These are phyloP conservation scores for Citrus hindsii DNA, from an alignment of 345 rosid genomes.

Conservation along the genomic window DNA sequence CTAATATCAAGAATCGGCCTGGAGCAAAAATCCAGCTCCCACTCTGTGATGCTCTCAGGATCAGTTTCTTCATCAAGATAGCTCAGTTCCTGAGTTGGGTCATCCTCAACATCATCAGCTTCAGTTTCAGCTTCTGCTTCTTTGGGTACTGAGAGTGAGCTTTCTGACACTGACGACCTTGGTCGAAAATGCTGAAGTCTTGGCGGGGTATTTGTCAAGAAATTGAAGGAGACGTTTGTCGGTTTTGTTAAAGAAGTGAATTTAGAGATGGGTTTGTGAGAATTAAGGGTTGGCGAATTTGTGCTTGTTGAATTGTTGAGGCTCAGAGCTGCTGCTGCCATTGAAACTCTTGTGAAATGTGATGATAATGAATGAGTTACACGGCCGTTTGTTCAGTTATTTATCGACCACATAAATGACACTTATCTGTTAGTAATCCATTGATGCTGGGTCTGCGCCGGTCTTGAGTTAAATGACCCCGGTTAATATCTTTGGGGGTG, in stretches of 20 bases:
- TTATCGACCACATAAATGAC: slow-evolving; percentile 32
- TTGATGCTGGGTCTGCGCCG: neutral
- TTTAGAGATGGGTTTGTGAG: slow-evolving; percentile 33
- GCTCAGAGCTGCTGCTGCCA: slow-evolving; percentile 70
- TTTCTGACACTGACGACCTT: slow-evolving; percentile 37
- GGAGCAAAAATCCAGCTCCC: slow-evolving; percentile 96
- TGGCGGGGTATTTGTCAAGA: slow-evolving; percentile 18
- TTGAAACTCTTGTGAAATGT: slow-evolving; percentile 15
- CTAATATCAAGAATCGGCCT: slow-evolving; percentile 85
- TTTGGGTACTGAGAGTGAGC: slow-evolving; percentile 53
- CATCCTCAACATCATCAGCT: slow-evolving; percentile 40
- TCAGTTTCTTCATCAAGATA: slow-evolving; percentile 79
- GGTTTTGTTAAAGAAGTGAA: slow-evolving; percentile 33
- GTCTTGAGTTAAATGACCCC: neutral
- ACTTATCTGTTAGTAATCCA: neutral
- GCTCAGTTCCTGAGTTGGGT: slow-evolving; percentile 74
- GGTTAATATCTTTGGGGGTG: too few relatives aligned
- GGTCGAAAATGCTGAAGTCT: slow-evolving; percentile 35
- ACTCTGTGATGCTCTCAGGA: slow-evolving; percentile 66
- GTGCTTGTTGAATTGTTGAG: slow-evolving; percentile 68
- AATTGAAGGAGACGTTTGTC: slow-evolving; percentile 25
- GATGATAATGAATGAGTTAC: slow-evolving; percentile 5
- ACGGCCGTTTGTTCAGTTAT: slow-evolving; percentile 25
- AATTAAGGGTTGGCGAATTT: slow-evolving; percentile 29
- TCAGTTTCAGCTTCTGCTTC: slow-evolving; percentile 8